Percentiles rank a stretch among this genome's conserved stretches.
These are phyloP conservation scores for Colletotrichum godetiae DNA, from an alignment of 2,329 filamentous ascomycete genomes.

Conservation along the genomic window DNA sequence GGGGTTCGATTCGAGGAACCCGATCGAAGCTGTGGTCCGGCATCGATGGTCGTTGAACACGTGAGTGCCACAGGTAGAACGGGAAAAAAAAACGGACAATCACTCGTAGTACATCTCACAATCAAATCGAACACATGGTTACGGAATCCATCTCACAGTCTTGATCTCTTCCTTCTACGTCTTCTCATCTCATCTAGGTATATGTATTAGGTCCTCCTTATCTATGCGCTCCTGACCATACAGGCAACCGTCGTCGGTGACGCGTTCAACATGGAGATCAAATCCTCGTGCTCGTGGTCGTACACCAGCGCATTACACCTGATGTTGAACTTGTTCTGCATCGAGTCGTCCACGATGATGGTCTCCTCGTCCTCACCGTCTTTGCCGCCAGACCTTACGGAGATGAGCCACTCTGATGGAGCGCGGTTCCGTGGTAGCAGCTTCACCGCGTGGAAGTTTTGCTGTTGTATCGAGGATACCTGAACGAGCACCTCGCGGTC, in stretches of 20 bases:
- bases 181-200: background rate
- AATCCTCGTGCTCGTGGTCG: constrained; percentile 69
- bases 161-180: background rate
- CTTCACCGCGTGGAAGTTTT: background rate
- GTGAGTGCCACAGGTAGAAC: background rate
- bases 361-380: background rate
- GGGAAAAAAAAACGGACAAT: background rate
- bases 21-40: background rate
- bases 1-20: background rate
- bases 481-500: background rate
- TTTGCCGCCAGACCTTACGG: background rate
- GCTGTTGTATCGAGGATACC: background rate
- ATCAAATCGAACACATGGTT: too few relatives aligned
- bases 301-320: background rate
- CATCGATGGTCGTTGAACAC: background rate
- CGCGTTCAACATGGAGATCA: constrained; percentile 81
- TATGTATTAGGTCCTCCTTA: too few relatives aligned
- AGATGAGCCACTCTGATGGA: background rate
- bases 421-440: background rate
- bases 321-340: background rate
- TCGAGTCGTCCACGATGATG: background rate
- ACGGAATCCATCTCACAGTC: too few relatives aligned
- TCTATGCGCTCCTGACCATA: background rate
- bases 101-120: too few relatives aligned
- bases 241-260: constrained; percentile 40